phyloP scores from a whole-genome alignment of 1,284 basidiomycete species.

The Ganoderma multipileum region DNA sequence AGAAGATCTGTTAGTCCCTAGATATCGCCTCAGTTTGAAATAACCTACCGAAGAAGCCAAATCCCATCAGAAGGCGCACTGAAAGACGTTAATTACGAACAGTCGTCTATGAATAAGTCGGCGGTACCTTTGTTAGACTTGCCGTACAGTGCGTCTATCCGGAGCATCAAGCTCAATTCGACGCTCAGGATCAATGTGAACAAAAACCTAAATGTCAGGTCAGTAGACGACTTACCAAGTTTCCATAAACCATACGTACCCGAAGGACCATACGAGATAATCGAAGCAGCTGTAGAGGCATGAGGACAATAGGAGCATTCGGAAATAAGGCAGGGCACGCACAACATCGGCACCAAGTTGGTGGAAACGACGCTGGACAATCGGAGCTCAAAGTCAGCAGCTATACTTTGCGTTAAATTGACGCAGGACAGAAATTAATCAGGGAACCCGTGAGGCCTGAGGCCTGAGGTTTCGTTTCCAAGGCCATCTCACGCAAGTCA shows the following conservation, averaged over 20 bases:
- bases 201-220: not conserved
- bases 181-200: constrained; percentile 21
- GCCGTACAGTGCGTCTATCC: constrained; percentile 28
- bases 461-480: too few species aligned
- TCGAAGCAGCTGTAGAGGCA: constrained; percentile 13
- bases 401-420: not conserved
- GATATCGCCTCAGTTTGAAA: not conserved
- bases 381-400: not conserved
- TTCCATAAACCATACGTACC: not conserved
- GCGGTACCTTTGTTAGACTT: constrained; percentile 16
- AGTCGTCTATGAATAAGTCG: not conserved
- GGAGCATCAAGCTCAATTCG: constrained; percentile 29
- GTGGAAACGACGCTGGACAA: constrained; percentile 9
- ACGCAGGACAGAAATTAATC: constrained; percentile 3
- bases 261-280: constrained; percentile 8
- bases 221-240: not conserved
- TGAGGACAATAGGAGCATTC: not conserved
- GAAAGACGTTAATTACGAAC: not conserved
- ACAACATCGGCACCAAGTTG: constrained; percentile 20
- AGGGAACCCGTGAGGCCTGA: not conserved
- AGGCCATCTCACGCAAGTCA: not conserved
- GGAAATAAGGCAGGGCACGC: not conserved
- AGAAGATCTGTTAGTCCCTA: not conserved
- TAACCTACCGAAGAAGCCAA: constrained; percentile 17
- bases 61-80: constrained; percentile 19